Evolutionary conservation across 1,139 yeast species (phyloP), one percentile per base, ranked within the genome.

Genomic region (Candida albicans): DNA sequence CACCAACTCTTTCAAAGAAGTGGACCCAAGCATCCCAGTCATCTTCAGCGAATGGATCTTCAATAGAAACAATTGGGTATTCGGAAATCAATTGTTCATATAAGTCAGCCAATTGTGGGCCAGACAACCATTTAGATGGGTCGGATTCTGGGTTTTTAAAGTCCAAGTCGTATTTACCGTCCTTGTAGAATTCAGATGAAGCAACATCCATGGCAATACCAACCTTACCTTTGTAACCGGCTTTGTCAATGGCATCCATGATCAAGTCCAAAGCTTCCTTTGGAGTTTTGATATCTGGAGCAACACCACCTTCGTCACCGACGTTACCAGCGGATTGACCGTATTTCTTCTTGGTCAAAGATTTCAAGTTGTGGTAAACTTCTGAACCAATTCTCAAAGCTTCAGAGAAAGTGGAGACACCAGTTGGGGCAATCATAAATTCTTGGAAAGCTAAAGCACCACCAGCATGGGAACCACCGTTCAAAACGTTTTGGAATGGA

Each of bases 291-390:
- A 91, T 83, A 74, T 88, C 87, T 71, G 98, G 98, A 62, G 97
- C 97, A 79, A 91, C 96, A 81, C 98, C 98, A 84, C 98, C 97
- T 81, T 91, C 97, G 75, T 91, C 98, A 82, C 98, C 98, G 67
- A 91, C 97, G 78, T 91, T 91, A 76, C 96, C 97, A 63, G 98
- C 98, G 53, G 95, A 84, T 67, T 87, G 84, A 68, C 98, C 98
- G 82, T 90, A 91, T 71, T 76, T 79, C 82, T 87, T 82, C 83
- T 87, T 87, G 70, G 97, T 84, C 62, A 87, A 77, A 54, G 90
- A 73, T 81, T 91, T 91, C 73, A 91, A 84, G 76, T 80, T 78
- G 81, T 89, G 96, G 89, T 91, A 91, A 60, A 90, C 96, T 79
- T 91, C 98, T 54, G 96, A 76, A 70, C 96, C 96, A 58, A 87